Evolutionary conservation across 495 filamentous ascomycete genomes (phyloP).

Genomic region (Aspergillus steynii): DNA sequence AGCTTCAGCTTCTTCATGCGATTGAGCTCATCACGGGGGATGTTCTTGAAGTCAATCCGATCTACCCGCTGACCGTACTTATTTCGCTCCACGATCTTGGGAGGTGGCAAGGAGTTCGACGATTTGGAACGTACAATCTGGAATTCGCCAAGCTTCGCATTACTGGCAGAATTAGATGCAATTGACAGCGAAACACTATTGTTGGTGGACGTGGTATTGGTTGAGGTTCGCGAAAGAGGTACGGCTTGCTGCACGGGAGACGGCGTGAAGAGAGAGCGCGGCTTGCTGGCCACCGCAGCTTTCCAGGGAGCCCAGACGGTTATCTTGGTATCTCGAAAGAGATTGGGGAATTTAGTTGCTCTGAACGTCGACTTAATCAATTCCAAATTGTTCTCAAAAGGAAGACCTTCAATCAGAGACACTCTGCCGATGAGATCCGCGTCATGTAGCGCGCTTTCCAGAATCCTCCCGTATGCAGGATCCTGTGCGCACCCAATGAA

Average conservation of each 20-base stretch:
- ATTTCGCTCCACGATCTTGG: conserved; percentile 65
- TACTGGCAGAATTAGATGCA: conserved; percentile 29
- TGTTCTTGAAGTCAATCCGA: conserved; percentile 49
- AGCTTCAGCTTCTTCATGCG: conserved; percentile 70
- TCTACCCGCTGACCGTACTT: conserved; percentile 73
- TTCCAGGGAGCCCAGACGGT: conserved; percentile 43
- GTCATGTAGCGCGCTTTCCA: conserved; percentile 61
- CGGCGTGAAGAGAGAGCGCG: conserved; percentile 36
- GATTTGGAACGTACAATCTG: conserved; percentile 52
- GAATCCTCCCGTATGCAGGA: conserved; percentile 65
- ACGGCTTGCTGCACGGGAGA: conserved; percentile 45
- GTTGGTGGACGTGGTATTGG: conserved; percentile 41
- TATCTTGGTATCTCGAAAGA: conserved; percentile 70
- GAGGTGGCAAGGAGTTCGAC: conserved; percentile 45
- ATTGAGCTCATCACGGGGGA: conserved; percentile 59
- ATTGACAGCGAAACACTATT: conserved; percentile 34
- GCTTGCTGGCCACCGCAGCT: conserved; percentile 34
- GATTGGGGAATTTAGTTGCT: conserved; percentile 57
- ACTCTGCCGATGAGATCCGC: conserved; percentile 56
- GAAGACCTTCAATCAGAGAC: conserved; percentile 72
- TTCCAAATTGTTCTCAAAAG: conserved; percentile 66
- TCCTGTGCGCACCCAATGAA: conserved; percentile 79
- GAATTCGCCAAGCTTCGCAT: conserved; percentile 34
- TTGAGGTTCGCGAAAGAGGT: conserved; percentile 40
- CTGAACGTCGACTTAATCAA: conserved; percentile 53